Evolutionary conservation across 2,329 filamentous ascomycete genomes (phyloP), one percentile per base, ranked within the genome.

Genomic region (Fusarium zealandicum): DNA sequence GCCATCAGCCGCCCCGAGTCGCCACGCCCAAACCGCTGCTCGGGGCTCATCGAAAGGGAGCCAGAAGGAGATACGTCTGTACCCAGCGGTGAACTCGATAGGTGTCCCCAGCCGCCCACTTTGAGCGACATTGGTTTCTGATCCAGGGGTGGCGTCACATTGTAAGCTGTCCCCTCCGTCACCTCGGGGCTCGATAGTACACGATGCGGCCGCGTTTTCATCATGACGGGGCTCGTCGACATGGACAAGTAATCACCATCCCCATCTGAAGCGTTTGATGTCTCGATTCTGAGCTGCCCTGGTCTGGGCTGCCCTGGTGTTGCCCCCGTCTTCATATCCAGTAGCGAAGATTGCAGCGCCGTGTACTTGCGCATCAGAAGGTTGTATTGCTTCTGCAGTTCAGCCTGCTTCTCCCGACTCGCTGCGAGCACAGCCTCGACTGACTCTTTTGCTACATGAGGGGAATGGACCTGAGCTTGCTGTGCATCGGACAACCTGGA

Each of bases 351-450:
- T 67, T 85, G 80, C 16, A 84, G 69, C 2, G 76, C 76, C 11
- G 76, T 80, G 65, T 83, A 83, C 63, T 82, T 83, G 45, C 76
- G 78, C 63, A 75, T 74, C 41, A 85, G 72, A 16, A 78, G 72
- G 38, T 72, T 72, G 62, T 82, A 77, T 53, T 82, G 81, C 65
- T 76, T 80, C 63, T 82, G 80, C 54, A 85, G 69, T 61, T 84
- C 82, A 0, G 76, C 73, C 55, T 85, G 80, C 68, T 81, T 82
- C 1, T 78, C 76, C 40, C 80, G 74, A 63, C 78, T 82, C n/a
- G 80, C 78, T 25, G 80, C 76, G 12, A 85, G 69, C 1, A 78
- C 73, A 5, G 61, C 72, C 51, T 82, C 77, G 1, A 83, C 65
- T 13, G 74, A 73, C 11, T 72, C 68, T 39, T 75, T 74, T 11